Percentiles rank a stretch among this genome's conserved stretches.
Conservation (phyloP, 2,329 filamentous ascomycete genomes). For the Claviceps sp. region DNA sequence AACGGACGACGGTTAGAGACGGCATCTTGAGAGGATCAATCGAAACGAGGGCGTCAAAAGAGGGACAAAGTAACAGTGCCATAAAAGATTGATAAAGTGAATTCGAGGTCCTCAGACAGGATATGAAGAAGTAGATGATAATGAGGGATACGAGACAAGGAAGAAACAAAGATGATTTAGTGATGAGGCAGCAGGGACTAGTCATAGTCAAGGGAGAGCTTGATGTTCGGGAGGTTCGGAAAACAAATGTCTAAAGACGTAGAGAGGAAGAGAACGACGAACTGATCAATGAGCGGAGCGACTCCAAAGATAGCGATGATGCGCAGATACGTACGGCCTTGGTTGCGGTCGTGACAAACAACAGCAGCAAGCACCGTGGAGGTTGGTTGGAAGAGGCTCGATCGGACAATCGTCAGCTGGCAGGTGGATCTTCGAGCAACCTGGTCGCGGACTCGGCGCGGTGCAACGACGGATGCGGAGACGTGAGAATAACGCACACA, state of each 20-base stretch:
- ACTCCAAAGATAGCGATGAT: slow-evolving; percentile 11
- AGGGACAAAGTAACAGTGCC: slow-evolving; percentile 8
- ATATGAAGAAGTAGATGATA: slow-evolving; percentile 5
- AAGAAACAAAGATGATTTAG: background rate
- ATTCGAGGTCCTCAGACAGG: slow-evolving; percentile 2
- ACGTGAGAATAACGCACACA: background rate
- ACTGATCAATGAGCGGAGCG: slow-evolving; percentile 19
- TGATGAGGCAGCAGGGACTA: background rate
- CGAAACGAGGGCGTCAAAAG: slow-evolving; percentile 10
- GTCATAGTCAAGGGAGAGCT: slow-evolving; percentile 2
- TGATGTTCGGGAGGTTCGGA: slow-evolving; percentile 5
- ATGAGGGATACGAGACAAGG: slow-evolving; percentile 6
- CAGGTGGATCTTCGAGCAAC: slow-evolving; percentile 6
- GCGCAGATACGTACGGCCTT: slow-evolving; percentile 10
- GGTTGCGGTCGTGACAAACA: slow-evolving; percentile 1
- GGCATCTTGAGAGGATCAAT: slow-evolving; percentile 25
- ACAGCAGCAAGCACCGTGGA: slow-evolving; percentile 5
- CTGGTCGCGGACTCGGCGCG: background rate
- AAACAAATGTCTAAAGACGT: slow-evolving; percentile 7
- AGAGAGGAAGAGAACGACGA: slow-evolving; percentile 15
- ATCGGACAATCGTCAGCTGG: slow-evolving; percentile 1
- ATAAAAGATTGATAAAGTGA: background rate
- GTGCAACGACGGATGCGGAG: slow-evolving; percentile 1
- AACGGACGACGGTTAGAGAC: slow-evolving; percentile 42
- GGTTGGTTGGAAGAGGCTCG: slow-evolving; percentile 6